Conservation (phyloP, 495 filamentous ascomycete species). For the Ascodesmis nigricans region DNA sequence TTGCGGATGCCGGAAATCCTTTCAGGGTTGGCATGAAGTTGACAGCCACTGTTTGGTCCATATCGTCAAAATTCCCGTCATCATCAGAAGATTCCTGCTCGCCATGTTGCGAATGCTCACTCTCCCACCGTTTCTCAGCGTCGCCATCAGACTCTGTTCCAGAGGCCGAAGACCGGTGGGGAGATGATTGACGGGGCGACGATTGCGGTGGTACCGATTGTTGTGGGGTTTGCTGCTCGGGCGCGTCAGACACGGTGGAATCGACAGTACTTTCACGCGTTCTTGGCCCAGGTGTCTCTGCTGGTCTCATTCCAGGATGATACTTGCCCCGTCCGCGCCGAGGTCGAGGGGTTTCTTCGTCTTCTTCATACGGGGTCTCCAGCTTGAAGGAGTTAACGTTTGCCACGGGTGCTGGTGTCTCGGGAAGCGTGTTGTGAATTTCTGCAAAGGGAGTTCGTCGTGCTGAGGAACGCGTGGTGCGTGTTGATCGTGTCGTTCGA, state of each 20-base stretch:
- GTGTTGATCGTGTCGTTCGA: slow-evolving; percentile 11
- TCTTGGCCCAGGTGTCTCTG: slow-evolving; percentile 1
- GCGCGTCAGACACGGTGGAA: slow-evolving; percentile 1
- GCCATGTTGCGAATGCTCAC: slow-evolving; percentile 1
- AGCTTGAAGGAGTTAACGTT: background rate
- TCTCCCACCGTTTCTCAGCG: slow-evolving; percentile 2
- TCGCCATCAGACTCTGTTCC: slow-evolving; percentile 12
- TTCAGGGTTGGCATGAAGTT: slow-evolving; percentile 8
- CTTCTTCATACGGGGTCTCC: slow-evolving; percentile 2
- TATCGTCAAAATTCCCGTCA: slow-evolving; percentile 6
- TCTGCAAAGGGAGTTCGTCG: background rate
- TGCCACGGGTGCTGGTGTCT: background rate
- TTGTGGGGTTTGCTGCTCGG: background rate
- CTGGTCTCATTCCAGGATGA: slow-evolving; percentile 11
- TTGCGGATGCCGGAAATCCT: slow-evolving; percentile 1
- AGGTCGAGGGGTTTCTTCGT: slow-evolving; percentile 17
- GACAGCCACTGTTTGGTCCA: slow-evolving; percentile 12
- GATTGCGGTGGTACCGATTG: background rate
- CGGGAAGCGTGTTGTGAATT: slow-evolving; percentile 1
- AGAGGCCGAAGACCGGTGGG: slow-evolving; percentile 8
- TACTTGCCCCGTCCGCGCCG: slow-evolving; percentile 17
- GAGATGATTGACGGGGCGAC: slow-evolving; percentile 4
- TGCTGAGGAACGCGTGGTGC: too few species aligned
- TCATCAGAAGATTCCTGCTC: slow-evolving; percentile 4
- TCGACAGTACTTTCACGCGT: background rate